Base-by-base conservation (phyloP, 768 basidiomycete genomes). In the Pulveroboletus sp. region DNA sequence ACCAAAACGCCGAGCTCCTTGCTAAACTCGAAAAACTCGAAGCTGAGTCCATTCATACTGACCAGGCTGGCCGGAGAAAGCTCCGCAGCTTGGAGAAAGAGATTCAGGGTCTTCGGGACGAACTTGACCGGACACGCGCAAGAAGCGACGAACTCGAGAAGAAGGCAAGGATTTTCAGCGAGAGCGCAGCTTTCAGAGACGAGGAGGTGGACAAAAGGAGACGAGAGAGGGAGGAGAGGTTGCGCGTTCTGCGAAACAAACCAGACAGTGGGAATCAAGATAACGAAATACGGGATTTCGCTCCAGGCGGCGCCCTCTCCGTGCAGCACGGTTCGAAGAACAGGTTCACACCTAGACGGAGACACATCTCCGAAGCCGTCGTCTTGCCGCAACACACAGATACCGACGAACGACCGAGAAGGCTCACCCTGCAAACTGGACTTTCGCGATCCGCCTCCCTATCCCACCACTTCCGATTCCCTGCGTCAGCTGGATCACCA, bases 1-100 rank as follows among this genome's bases (percentile, higher is more conserved):
- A 90, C 59, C 90, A 94, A 68, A 94, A 94, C 58, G 81, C 84
- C 0, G 89, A 93, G 53, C 81, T 94, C 14, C 69, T 88, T 5
- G 68, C 75, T 21, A 89, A 90, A 55, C 75, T 94, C 6, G 85
- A 91, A 66, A 76, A 77, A 51, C 75, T 94, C 10, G 87, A 93
- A 62, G 65, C 75, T 1, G 90, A 92, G 51, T 81, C 89, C 14
- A 66, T 65, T 11, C 76, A 77, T 37, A 75, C 84, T 2, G 89
- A 93, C 56, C 76, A 77, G 32, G 72, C 76, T 1, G 88, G 90
- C 12, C 77, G 84, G 50, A 77, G 81, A 29, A 83, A 81, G 56
- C 72, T 94, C 17, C 80, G 82, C 37, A 76, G 76, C 60, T 66
- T 94, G 43, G 90, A 93, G 68, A 82, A 81, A 63, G 91, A 94